These are phyloP conservation scores for Chrysoporthe austroafricana DNA, from an alignment of 2,329 filamentous ascomycete genomes.

Conservation along the genomic window DNA sequence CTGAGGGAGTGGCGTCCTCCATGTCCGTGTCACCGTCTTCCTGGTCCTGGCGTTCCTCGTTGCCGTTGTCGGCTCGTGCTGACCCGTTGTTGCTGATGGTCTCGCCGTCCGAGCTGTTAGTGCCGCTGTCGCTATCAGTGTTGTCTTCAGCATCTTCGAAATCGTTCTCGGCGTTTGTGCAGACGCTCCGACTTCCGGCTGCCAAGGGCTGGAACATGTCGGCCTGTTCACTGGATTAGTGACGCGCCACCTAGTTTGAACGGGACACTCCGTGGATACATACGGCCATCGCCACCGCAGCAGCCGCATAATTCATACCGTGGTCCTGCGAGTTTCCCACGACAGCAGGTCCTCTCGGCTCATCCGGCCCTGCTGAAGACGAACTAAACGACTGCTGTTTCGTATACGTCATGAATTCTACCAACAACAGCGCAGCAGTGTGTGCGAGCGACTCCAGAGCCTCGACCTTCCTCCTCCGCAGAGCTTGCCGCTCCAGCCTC, in stretches of 20 bases:
- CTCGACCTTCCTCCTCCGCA: slow-evolving; percentile 26
- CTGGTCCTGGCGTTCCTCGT: not conserved
- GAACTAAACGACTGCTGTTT: not conserved
- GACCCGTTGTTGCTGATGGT: not conserved
- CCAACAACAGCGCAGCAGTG: slow-evolving; percentile 24
- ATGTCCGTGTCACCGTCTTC: not conserved
- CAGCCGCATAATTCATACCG: not conserved
- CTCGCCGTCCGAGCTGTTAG: not conserved
- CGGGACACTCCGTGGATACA: not conserved
- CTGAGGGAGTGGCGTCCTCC: not conserved
- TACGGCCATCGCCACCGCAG: slow-evolving; percentile 10
- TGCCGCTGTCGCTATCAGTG: not conserved
- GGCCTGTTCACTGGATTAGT: not conserved
- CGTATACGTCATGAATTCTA: slow-evolving; percentile 20
- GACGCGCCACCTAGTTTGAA: not conserved
- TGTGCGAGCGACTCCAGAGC: slow-evolving; percentile 26
- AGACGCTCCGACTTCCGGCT: not conserved
- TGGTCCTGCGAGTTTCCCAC: not conserved
- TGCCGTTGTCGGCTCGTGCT: not conserved
- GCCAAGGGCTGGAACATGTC: slow-evolving; percentile 6
- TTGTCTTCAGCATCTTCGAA: not conserved
- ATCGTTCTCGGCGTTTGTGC: not conserved
- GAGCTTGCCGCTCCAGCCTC: slow-evolving; percentile 21
- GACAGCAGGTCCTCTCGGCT: not conserved
- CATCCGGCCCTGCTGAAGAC: not conserved